Evolutionary conservation across 768 basidiomycete species (phyloP).

Genomic region (Russula virescens): DNA sequence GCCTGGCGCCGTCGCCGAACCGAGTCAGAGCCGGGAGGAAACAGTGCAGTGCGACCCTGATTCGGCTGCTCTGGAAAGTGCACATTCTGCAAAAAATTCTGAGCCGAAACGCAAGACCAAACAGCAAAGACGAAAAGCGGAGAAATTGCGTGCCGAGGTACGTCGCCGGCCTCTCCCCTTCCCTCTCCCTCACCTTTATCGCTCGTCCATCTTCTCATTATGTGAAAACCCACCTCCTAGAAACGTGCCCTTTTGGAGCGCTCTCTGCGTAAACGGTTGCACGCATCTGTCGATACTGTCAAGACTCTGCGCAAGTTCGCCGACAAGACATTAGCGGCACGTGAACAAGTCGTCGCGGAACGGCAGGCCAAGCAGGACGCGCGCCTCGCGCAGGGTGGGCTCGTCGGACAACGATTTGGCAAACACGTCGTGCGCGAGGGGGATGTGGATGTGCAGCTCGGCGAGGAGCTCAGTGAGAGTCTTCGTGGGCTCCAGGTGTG

Average conservation of each 20-base stretch:
- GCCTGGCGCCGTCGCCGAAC: conserved; percentile 31
- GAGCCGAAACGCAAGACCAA: conserved; percentile 50
- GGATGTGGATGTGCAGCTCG: conserved; percentile 78
- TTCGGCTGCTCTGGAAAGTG: conserved; percentile 25
- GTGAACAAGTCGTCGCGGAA: conserved; percentile 34
- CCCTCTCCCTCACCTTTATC: neutral
- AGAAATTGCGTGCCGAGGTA: conserved; percentile 59
- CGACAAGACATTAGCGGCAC: conserved; percentile 35
- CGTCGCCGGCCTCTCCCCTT: conserved; percentile 14
- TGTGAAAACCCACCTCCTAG: conserved; percentile 46
- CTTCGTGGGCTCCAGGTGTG: conserved; percentile 76
- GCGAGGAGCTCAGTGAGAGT: conserved; percentile 84
- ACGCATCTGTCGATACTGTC: conserved; percentile 51
- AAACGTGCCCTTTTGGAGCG: conserved; percentile 60
- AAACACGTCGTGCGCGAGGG: conserved; percentile 69
- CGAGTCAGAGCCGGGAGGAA: neutral
- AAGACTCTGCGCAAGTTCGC: conserved; percentile 46
- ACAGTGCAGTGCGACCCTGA: conserved; percentile 15
- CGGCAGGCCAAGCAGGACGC: conserved; percentile 42
- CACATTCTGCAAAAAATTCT: conserved; percentile 35
- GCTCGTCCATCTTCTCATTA: too few species aligned
- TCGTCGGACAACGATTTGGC: conserved; percentile 72
- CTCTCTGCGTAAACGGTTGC: conserved; percentile 53
- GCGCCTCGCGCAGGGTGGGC: conserved; percentile 51
- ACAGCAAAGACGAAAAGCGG: conserved; percentile 64